Evolutionary conservation across 768 basidiomycete genomes (phyloP), one percentile per base, ranked within the genome.

Genomic region (Tricholoma furcatifolium): DNA sequence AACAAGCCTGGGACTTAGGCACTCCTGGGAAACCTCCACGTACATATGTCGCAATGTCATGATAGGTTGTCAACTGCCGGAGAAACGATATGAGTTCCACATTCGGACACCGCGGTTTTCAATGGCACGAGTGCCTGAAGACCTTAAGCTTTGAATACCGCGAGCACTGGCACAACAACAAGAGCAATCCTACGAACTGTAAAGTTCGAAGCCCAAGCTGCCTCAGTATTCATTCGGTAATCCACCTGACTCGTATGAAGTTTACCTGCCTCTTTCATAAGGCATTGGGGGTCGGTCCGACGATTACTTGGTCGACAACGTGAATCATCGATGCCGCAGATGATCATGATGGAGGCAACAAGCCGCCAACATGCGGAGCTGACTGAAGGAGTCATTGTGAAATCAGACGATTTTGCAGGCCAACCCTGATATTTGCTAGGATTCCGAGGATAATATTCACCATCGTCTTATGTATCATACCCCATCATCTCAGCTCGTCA

Each of bases 81-180:
- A 51, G 55, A 56, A 60, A 53, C 40, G 43, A 42, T 30, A 56
- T 24, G 20, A 60, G 54, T 53, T 51, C 55, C 55, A 55, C 42
- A 56, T 49, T 43, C 55, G 58, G 55, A 60, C 45, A 42, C 58
- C 58, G 58, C 58, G 58, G 58, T 54, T 43, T 31, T 3, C 20
- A 3, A 32, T 53, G 4, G 24, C 14, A 8, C n/a, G n/a, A 7
- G 15, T 30, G 9, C 27, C 20, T 36, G 14, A 14, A 48, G 10
- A 24, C 35, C 15, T 34, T 8, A 14, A 30, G 24, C 3, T 27
- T 4, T 27, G 27, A 3, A n/a, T n/a, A n/a, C n/a, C n/a, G n/a
- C n/a, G n/a, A 27, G 27, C 27, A 7, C 27, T 27, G 4, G 27
- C 27, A 7, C 27, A 27, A 7, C 27, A 3, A 4, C 4, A 7